A percentile compares a stretch with the other conserved stretches of the same genome.
phyloP scores from a whole-genome alignment of 305 asterid genomes.

The Andrographis paniculata region DNA sequence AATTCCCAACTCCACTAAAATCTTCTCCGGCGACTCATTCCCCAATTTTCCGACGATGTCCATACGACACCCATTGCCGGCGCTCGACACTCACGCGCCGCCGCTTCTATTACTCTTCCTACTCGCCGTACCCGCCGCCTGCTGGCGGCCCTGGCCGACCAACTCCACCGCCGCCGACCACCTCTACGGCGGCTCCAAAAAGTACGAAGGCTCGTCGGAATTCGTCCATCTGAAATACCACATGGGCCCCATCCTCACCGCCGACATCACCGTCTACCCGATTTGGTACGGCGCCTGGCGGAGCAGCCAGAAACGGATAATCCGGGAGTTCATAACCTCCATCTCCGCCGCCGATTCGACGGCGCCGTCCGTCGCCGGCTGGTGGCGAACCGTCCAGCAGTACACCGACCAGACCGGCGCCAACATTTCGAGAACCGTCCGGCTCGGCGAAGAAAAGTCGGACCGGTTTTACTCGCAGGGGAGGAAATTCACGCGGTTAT shows the following conservation, averaged over 20 bases:
- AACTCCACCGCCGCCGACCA: conserved; percentile 33
- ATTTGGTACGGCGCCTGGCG: conserved; percentile 79
- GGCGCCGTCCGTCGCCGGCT: conserved; percentile 54
- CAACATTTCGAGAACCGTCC: conserved; percentile 49
- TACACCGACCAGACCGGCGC: conserved; percentile 71
- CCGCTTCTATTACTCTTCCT: conserved; percentile 20
- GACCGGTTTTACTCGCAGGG: conserved; percentile 63
- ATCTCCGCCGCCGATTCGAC: conserved; percentile 41
- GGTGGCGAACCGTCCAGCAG: conserved; percentile 74
- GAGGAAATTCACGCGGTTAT: conserved; percentile 48
- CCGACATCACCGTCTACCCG: conserved; percentile 58
- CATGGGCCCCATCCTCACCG: conserved; percentile 80
- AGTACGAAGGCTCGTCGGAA: conserved; percentile 76
- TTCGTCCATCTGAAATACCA: conserved; percentile 58
- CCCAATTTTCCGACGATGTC: conserved; percentile 15
- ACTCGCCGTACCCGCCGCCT: conserved; percentile 15
- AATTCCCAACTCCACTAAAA: conserved; percentile 10
- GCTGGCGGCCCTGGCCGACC: conserved; percentile 68
- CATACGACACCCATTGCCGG: conserved; percentile 1
- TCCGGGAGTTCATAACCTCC: conserved; percentile 70
- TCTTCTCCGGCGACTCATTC: background rate
- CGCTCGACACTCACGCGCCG: conserved; percentile 14
- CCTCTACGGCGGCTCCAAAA: conserved; percentile 53
- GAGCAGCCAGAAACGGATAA: conserved; percentile 49
- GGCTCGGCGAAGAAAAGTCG: conserved; percentile 50